phyloP scores from a whole-genome alignment of 2,329 filamentous ascomycete species.

The Arthrobotrys conoides region DNA sequence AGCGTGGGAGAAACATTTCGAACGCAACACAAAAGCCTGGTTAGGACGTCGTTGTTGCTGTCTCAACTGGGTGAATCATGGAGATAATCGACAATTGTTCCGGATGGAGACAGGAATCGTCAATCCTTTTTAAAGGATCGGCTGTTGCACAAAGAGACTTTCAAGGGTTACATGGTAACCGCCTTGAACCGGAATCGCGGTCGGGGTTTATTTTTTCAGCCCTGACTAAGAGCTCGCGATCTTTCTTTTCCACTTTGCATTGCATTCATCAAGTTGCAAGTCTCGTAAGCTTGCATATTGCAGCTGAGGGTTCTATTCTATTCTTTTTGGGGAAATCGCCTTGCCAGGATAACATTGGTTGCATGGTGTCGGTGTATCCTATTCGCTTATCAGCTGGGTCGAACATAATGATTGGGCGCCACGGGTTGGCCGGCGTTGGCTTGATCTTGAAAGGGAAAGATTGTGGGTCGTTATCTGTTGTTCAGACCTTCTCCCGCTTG shows the following conservation, averaged over 20 bases:
- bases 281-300: background rate
- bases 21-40: background rate
- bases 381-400: conserved; percentile 17
- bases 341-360: conserved; percentile 13
- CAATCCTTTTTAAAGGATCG: conserved; percentile 32
- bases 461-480: conserved; percentile 17
- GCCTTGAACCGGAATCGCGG: conserved; percentile 1
- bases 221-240: background rate
- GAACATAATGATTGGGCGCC: conserved; percentile 40
- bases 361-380: conserved; percentile 22
- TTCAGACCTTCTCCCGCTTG: background rate
- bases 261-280: background rate
- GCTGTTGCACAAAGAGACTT: background rate
- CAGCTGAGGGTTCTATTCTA: background rate
- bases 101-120: background rate
- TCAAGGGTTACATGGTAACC: background rate
- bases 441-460: background rate
- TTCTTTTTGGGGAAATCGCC: conserved; percentile 22
- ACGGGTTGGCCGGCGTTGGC: background rate
- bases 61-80: background rate
- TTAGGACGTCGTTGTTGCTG: background rate
- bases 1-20: background rate
- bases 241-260: background rate
- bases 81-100: background rate
- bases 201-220: conserved; percentile 13